phyloP scores from a whole-genome alignment of 306 rosid species.

The Albizia julibrissin region DNA sequence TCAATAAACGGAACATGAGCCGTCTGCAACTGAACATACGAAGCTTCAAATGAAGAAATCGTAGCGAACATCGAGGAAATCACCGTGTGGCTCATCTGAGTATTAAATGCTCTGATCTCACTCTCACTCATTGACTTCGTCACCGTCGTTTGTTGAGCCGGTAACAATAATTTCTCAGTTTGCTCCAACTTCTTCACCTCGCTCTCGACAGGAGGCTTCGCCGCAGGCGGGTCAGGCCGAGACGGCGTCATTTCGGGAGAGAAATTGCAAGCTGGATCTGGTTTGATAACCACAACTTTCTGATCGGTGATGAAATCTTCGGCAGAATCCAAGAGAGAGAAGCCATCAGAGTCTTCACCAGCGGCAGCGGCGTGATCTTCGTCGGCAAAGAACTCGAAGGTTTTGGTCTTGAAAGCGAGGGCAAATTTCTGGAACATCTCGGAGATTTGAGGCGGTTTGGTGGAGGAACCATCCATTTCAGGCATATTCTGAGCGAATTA shows the following conservation, averaged over 20 bases:
- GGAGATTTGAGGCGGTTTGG: conserved; percentile 91
- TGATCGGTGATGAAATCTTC: conserved; percentile 91
- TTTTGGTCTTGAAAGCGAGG: conserved; percentile 87
- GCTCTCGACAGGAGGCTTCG: conserved; percentile 24
- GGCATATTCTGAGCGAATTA: conserved; percentile 36
- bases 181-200: conserved; percentile 28
- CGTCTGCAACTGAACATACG: conserved; percentile 81
- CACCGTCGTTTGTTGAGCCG: background rate
- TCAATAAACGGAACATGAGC: conserved; percentile 87
- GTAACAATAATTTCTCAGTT: background rate
- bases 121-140: conserved; percentile 22
- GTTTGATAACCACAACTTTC: conserved; percentile 93
- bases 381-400: conserved; percentile 88
- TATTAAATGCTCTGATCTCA: conserved; percentile 40
- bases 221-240: background rate
- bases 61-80: conserved; percentile 79
- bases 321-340: conserved; percentile 82
- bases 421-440: conserved; percentile 96
- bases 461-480: conserved; percentile 63
- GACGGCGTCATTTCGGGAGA: conserved; percentile 19
- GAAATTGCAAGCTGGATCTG: conserved; percentile 41
- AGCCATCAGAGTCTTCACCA: conserved; percentile 67
- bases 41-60: conserved; percentile 86
- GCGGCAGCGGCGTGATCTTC: conserved; percentile 46
- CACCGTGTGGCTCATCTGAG: conserved; percentile 52